Base-by-base conservation (phyloP, 306 rosid genomes). In the Medicago arabica region DNA sequence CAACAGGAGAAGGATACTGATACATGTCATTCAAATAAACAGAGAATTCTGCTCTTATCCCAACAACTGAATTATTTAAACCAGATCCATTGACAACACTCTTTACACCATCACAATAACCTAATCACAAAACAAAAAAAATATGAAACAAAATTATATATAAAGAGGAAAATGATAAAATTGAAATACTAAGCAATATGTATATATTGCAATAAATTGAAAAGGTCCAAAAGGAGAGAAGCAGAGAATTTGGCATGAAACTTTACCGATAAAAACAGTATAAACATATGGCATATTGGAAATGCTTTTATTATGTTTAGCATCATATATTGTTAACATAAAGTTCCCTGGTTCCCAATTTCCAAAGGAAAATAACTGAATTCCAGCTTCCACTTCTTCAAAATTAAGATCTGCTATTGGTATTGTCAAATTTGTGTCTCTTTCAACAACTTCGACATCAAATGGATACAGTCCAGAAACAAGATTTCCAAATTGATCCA, bases 81-180 rank as follows among this genome's bases (percentile, higher is more conserved):
- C 93, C 98, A 28, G 97, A 82, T 67, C 97, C 98, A 59, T 93
- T 93, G n/a, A 90, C 83, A 75, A 90, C 84, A 81, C 97, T 90
- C 71, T 86, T 86, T 65, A 83, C 70, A 51, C 88, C 95, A 79
- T 90, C 93, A 78, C 98, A 89, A 69, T 93, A 93, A 41, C 97
- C 97, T 93, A 67, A 73, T 74, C 72, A 51, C 50, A 59, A 51
- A 50, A 36, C 63, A 66, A 36, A 41, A 18, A 70, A 77, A n/a
- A 44, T 7, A 11, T 9, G n/a, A n/a, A 28, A 28, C 31, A 28
- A 28, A 28, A 28, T 28, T 28, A 28, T n/a, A n/a, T n/a, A n/a
- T n/a, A n/a, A n/a, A n/a, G n/a, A n/a, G n/a, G n/a, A 28, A 77
- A 63, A 28, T 72, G 10, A 62, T 34, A 34, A 34, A 34, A 34